Base-by-base conservation (phyloP, 306 rosid genomes). In the Nissolia schottii region DNA sequence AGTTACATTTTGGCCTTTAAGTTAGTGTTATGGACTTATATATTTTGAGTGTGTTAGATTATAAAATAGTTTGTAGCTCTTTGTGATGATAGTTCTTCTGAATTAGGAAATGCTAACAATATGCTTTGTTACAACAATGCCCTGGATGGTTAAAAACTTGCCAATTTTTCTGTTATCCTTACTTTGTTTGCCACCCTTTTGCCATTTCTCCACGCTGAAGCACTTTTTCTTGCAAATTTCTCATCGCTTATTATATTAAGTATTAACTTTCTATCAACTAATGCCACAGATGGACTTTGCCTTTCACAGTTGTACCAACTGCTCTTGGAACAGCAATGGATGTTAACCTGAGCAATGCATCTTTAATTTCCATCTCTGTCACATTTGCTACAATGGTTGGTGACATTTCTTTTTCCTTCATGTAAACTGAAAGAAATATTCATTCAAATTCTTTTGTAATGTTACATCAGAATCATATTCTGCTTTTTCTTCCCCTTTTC, bases 221-320 rank as follows among this genome's bases (percentile, higher is more conserved):
- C 79, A 51, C 70, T 37, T 64, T 69, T 70, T 32, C 71, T 67
- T 43, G 74, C 57, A 62, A 35, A 71, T 23, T 50, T 71, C 73
- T 79, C 51, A 24, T 27, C 56, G 64, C 57, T 74, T 74, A 41
- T 73, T 85, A 67, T 85, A 87, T 89, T 91, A 88, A 94, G 96
- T 83, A n/a, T n/a, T n/a, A n/a, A n/a, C n/a, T 91, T 77, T 82
- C 90, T 87, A 91, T 89, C 88, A 85, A 94, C 99, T 94, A 94
- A 94, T 94, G 97, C 94, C 68, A 91, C 99, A 94, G 99, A 94
- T 91, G 99, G 97, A 94, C 90, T 94, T 94, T 94, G 85, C 99
- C 98, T 94, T 94, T 94, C 86, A 94, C 99, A 94, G 99, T 94
- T 94, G 95, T 94, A 84, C 99, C 99, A 25, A 94, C 97, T 35